Evolutionary conservation across 176 grass and related monocot genomes (phyloP), one percentile per base, ranked within the genome.

Genomic region (Carex pumila): DNA sequence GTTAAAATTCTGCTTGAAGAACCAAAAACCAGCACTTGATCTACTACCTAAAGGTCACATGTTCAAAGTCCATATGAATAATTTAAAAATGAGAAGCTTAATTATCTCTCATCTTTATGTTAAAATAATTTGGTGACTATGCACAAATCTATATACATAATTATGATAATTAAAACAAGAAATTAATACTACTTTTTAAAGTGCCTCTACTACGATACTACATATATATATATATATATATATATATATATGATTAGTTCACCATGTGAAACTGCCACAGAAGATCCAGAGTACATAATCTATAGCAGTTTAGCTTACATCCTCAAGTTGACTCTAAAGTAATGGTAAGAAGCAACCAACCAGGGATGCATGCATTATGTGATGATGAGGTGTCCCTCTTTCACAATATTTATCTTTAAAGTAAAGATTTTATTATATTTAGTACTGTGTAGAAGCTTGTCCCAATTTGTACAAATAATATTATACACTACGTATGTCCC

Each of bases 321-420:
- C 83, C 76, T 77, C 64, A 2, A 45, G 85, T 89, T 92, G 90
- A 95, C 88, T 39, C 57, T 58, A 82, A 82, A 43, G 37, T 43
- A 64, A n/a, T 12, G 66, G 30, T 32, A 55, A 71, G 79, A 84
- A 82, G 80, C 65, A 86, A 86, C 74, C 81, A 79, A 85, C 34
- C 82, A 86, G 10, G 47, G 32, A 79, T 13, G 2, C 43, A 79
- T 73, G 49, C 73, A 31, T 17, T 56, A 77, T 18, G n/a, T 75
- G 8, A 77, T 78, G 41, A 81, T 65, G 85, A 86, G 59, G 75
- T 86, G 75, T 86, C 74, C 30, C 17, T 70, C 54, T 81, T 17
- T 31, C 10, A 32, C 2, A 83, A 54, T 43, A 45, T 83, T 83
- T 43, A 41, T 65, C 45, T 67, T 68, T 83, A 55, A 67, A 83